phyloP scores from a whole-genome alignment of 495 filamentous ascomycete genomes.

The Aspergillus haitiensis region DNA sequence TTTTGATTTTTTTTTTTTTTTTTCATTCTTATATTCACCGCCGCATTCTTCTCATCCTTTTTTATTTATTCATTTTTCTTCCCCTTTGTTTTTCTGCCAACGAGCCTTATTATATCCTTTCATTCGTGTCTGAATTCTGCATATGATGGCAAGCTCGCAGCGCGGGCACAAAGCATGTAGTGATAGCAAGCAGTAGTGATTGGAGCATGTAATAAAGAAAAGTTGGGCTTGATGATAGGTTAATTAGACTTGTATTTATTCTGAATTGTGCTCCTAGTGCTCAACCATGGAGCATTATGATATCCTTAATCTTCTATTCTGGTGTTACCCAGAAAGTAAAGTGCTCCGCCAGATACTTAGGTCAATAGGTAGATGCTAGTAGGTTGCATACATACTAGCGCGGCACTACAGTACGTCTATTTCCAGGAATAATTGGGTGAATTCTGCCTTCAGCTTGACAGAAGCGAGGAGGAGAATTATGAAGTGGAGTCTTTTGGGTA shows the following conservation, averaged over 20 bases:
- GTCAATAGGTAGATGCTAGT: no score
- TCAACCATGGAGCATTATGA: no score
- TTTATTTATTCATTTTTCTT: slow-evolving; percentile 11
- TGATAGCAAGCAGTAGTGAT: slow-evolving; percentile 17
- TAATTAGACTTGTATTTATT: neutral
- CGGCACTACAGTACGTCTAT: no score
- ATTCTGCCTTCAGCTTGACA: no score
- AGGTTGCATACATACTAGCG: no score
- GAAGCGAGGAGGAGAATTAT: no score
- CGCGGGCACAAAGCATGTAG: slow-evolving; percentile 19
- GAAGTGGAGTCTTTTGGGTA: no score
- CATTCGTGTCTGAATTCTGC: slow-evolving; percentile 1
- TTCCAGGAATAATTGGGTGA: no score
- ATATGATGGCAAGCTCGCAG: slow-evolving; percentile 18
- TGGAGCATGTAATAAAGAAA: slow-evolving; percentile 16
- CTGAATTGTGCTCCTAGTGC: no score
- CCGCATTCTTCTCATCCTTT: neutral
- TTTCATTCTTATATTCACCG: slow-evolving; percentile 7
- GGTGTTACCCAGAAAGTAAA: no score
- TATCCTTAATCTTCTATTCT: no score
- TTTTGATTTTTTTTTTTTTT: slow-evolving; percentile 11
- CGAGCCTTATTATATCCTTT: slow-evolving; percentile 11
- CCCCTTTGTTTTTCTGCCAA: slow-evolving; percentile 5
- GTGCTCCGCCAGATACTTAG: no score
- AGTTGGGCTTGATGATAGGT: neutral